Evolutionary conservation across 2,329 filamentous ascomycete genomes (phyloP), one percentile per base, ranked within the genome.

Genomic region (Hansfordia pulvinata): DNA sequence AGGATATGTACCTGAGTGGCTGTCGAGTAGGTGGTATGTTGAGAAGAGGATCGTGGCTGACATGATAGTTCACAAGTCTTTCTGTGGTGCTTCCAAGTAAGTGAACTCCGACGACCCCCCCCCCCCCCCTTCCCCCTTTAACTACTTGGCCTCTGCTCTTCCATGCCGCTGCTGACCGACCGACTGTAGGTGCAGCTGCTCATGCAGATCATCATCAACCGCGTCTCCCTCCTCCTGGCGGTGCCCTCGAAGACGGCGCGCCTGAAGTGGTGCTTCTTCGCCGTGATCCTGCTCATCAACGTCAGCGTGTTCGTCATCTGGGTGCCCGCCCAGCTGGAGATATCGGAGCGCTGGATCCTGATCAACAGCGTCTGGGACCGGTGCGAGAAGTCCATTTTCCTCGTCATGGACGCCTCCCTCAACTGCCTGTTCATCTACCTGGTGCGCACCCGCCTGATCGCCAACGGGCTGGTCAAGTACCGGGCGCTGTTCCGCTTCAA

Each of bases 131-230:
- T n/a, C n/a, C n/a, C n/a, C n/a, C n/a, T n/a, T n/a, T n/a, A n/a
- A n/a, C n/a, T n/a, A n/a, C n/a, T n/a, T n/a, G n/a, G n/a, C n/a
- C n/a, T n/a, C n/a, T n/a, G n/a, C n/a, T n/a, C n/a, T n/a, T n/a
- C n/a, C n/a, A n/a, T n/a, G n/a, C n/a, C n/a, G n/a, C n/a, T n/a
- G n/a, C n/a, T n/a, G n/a, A n/a, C n/a, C n/a, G n/a, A n/a, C n/a
- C n/a, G n/a, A n/a, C n/a, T n/a, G n/a, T n/a, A n/a, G n/a, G n/a
- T n/a, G n/a, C n/a, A n/a, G n/a, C n/a, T n/a, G n/a, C n/a, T n/a
- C n/a, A 50, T 59, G 38, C 56, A 60, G 31, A 60, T 61, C 25
- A 60, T 60, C 39, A 54, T 59, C 36, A 61, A 60, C 33, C 51
- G 57, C 23, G 50, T 60, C 10, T 43, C 49, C 1, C 44, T 61